Conservation (phyloP, 2,329 filamentous ascomycete species). For the Cercospora nicotianae region DNA sequence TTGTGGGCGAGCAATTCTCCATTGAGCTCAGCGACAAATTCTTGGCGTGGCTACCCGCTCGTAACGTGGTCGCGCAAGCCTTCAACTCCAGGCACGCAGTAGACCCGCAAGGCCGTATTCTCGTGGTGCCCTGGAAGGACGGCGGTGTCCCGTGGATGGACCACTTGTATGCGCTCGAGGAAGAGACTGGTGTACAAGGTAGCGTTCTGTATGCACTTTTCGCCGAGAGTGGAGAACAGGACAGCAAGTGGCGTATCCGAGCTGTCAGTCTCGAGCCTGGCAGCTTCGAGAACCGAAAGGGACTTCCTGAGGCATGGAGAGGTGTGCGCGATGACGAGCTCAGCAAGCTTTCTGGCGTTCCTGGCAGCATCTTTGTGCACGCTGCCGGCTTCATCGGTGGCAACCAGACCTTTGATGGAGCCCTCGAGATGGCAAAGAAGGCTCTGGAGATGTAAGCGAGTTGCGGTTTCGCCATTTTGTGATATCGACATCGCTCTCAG, state of each 20-base stretch:
- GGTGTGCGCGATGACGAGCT: conserved; percentile 85
- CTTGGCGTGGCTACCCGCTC: conserved; percentile 81
- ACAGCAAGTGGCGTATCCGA: conserved; percentile 89
- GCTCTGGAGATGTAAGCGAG: conserved; percentile 54
- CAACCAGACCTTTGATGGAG: conserved; percentile 87
- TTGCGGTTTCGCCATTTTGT: not conserved
- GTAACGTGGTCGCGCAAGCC: conserved; percentile 72
- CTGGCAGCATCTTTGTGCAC: conserved; percentile 87
- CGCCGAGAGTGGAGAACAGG: conserved; percentile 73
- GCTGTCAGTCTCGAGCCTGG: conserved; percentile 81
- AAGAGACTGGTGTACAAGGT: conserved; percentile 49
- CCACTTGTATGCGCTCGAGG: conserved; percentile 86
- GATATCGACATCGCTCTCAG: not conserved
- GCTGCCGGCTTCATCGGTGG: conserved; percentile 95
- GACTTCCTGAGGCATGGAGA: conserved; percentile 87
- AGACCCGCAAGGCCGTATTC: conserved; percentile 74
- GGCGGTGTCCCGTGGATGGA: conserved; percentile 93
- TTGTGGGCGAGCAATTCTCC: conserved; percentile 88
- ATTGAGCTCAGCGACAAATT: conserved; percentile 75
- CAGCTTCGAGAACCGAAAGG: conserved; percentile 89
- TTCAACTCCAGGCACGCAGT: conserved; percentile 66
- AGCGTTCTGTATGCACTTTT: conserved; percentile 85
- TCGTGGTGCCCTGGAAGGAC: conserved; percentile 65
- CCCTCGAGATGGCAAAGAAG: conserved; percentile 78
- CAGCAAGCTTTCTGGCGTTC: conserved; percentile 67